A percentile compares a stretch with the other conserved stretches of the same genome.
Conservation (phyloP, 805 yeast genomes). For the Barnettozyma wickerhamii region DNA sequence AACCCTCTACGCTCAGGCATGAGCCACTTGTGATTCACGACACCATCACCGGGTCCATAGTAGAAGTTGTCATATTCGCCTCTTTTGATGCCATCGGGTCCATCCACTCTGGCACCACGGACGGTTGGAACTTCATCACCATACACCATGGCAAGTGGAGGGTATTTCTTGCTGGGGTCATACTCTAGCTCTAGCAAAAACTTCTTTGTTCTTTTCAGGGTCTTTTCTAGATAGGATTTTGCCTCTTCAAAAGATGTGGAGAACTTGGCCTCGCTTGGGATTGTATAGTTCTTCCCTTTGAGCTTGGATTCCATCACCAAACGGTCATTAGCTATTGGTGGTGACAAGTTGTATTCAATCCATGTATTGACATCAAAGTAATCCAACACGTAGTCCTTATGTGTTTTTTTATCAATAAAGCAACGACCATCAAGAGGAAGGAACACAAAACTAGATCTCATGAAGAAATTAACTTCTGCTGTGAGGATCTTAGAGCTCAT, state of each 20-base stretch:
- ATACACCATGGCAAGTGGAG: slow-evolving; percentile 80
- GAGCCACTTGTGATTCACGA: slow-evolving; percentile 75
- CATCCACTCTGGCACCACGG: slow-evolving; percentile 67
- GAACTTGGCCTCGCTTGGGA: slow-evolving; percentile 16
- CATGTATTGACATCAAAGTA: slow-evolving; percentile 78
- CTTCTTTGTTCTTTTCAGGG: slow-evolving; percentile 54
- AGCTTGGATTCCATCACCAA: neutral
- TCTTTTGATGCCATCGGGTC: slow-evolving; percentile 54
- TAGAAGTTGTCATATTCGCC: slow-evolving; percentile 75
- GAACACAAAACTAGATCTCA: slow-evolving; percentile 80
- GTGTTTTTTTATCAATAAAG: slow-evolving; percentile 59
- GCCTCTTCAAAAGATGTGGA: slow-evolving; percentile 45
- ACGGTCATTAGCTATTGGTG: slow-evolving; percentile 50
- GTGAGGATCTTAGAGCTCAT: slow-evolving; percentile 71
- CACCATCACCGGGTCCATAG: slow-evolving; percentile 94
- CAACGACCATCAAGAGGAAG: slow-evolving; percentile 73
- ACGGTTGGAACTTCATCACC: slow-evolving; percentile 84
- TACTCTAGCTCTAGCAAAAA: slow-evolving; percentile 55
- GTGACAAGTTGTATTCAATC: slow-evolving; percentile 72
- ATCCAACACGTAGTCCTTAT: slow-evolving; percentile 60
- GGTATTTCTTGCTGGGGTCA: slow-evolving; percentile 53
- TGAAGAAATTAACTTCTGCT: slow-evolving; percentile 78
- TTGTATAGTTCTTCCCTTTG: neutral
- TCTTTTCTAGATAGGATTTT: slow-evolving; percentile 55
- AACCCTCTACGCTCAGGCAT: slow-evolving; percentile 78